These are phyloP conservation scores for Leptographium lundbergii DNA, from an alignment of 2,329 filamentous ascomycete species.

Conservation along the genomic window DNA sequence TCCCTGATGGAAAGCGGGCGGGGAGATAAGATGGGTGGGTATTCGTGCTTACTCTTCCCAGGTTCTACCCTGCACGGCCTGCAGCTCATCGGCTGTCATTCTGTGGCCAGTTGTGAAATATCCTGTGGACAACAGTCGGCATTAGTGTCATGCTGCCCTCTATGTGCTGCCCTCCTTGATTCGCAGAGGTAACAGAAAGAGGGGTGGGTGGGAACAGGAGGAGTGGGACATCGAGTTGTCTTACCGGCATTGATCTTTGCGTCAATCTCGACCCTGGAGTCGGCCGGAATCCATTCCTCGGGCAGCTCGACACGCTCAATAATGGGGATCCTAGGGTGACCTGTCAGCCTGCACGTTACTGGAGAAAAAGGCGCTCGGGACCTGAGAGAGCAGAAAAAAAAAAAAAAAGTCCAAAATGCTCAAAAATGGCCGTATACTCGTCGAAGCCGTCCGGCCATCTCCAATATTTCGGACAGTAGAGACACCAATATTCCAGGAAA, in stretches of 20 bases:
- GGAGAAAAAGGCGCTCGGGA: neutral
- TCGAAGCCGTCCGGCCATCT: too few species aligned
- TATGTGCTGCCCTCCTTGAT: neutral
- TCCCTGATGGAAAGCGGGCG: neutral
- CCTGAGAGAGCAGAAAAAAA: too few species aligned
- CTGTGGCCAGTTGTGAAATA: constrained; percentile 81
- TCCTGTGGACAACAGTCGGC: constrained; percentile 19
- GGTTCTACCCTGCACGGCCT: constrained; percentile 74
- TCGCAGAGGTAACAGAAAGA: neutral
- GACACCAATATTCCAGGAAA: neutral
- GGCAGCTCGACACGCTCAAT: constrained; percentile 84
- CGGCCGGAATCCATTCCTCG: constrained; percentile 84
- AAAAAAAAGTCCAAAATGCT: too few species aligned
- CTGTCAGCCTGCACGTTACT: neutral
- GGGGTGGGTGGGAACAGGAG: neutral
- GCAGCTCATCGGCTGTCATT: constrained; percentile 76
- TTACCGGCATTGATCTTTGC: constrained; percentile 92
- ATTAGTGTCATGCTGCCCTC: neutral
- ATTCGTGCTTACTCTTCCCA: constrained; percentile 62
- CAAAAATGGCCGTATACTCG: too few species aligned
- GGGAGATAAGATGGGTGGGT: neutral
- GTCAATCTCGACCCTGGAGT: constrained; percentile 96
- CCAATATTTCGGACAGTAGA: neutral
- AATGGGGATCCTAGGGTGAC: constrained; percentile 57
- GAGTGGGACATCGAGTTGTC: constrained; percentile 14